Evolutionary conservation across 129 eudicot species (phyloP), one percentile per base, ranked within the genome.

Genomic region (Flaveria sonorensis): DNA sequence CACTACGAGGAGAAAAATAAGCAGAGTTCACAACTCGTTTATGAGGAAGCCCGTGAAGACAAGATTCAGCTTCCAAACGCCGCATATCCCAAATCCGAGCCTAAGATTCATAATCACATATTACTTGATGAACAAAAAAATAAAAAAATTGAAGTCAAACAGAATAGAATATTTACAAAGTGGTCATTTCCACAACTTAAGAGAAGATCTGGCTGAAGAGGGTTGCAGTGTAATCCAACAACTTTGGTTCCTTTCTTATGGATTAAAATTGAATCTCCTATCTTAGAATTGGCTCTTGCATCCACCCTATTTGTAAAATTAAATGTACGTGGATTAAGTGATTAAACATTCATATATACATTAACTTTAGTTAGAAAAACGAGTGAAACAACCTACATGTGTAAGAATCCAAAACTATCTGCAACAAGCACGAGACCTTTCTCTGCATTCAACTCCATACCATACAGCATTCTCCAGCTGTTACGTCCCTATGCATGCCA

Each of bases 71-170:
- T 82, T 91, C 91, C 57, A 94, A 80, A 26, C 57, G 86, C 1
- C 99, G 93, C 71, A 91, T 83, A 73, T 94, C 99, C 99, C 99
- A 94, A 52, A 94, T 71, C 69, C 99, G 99, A 75, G 97, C 99
- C 99, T 94, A 83, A 40, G 15, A 66, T 59, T 20, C 72, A 74
- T 69, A 70, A 45, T 32, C 46, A 76, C 26, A 48, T 3, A 62
- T 28, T 60, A 70, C 14, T 52, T 4, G 19, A 52, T 10, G 43
- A 71, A 72, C 30, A 48, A 16, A 24, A 66, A 39, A 24, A 40
- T 68, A 1, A 10, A 40, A 68, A 3, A 6, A 42, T 15, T 19
- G 39, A 75, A 30, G 32, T 20, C 51, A 19, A 16, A 1, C 51
- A 39, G 26, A 71, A 74, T 24, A 61, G 2, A 13, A 24, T 19